Evolutionary conservation across 352 stramenopile species (phyloP), one percentile per base, ranked within the genome.

Genomic region (Phytophthora boehmeriae): DNA sequence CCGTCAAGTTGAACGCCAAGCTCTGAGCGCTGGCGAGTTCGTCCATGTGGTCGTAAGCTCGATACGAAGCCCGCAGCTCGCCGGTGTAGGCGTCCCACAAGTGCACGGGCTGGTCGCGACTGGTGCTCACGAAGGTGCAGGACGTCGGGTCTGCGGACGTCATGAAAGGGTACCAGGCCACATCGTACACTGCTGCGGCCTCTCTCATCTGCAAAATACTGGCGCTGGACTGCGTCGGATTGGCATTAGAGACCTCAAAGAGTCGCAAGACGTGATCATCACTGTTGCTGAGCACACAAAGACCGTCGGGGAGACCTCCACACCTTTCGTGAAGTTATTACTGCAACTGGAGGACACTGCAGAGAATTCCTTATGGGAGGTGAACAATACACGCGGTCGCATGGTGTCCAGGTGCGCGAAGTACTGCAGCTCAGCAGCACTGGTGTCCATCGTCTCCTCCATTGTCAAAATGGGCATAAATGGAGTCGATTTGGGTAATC

Each of bases 61-160:
- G 70, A 66, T 96, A 97, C 34, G 82, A 90, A 14, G 85, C 88
- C 23, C 92, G 86, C 4, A 97, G 68, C 17, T 61, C 63, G 10
- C 92, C 92, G 0, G 73, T 97, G 66, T 93, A 97, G 30, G 92
- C 92, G 64, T 97, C 90, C 90, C 90, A 98, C 68, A 98, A 80
- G 73, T 97, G 90, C 46, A 97, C 73, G 2, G 92, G 92, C 23
- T 95, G 87, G 62, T 96, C 89, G 53, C 84, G 84, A 68, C 80
- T 90, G 25, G 88, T 94, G 62, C 68, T 89, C 46, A 93, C 68
- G 69, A 97, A 97, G 61, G 92, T 86, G 63, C 90, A 96, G 22
- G 82, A 90, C 45, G 65, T 73, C 8, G 89, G 88, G 41, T 92
- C 73, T 19, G 57, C 43, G 22, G 87, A 96, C 42, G 74, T 78